Percentiles rank a stretch among this genome's conserved stretches.
phyloP scores from a whole-genome alignment of 352 stramenopile genomes.

The Phytophthora crassamura region DNA sequence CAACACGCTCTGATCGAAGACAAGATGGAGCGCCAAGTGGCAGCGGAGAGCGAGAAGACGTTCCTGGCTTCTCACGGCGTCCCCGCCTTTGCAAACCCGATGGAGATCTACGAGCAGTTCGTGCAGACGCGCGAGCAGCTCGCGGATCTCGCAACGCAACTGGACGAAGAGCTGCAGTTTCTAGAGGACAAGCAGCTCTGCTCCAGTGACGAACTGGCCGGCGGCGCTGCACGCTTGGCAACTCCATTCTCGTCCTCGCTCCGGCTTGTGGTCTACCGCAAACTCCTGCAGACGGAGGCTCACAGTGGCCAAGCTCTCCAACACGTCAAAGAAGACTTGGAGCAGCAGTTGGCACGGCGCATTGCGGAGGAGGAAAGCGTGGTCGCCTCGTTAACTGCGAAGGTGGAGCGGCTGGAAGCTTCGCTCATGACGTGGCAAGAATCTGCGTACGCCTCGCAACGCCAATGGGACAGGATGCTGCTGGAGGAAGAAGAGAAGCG shows the following conservation, averaged over 20 bases:
- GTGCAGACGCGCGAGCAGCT: slow-evolving; percentile 33
- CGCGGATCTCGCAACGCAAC: slow-evolving; percentile 8
- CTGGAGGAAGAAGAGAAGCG: slow-evolving; percentile 34
- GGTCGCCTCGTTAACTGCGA: slow-evolving; percentile 21
- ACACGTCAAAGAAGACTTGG: slow-evolving; percentile 23
- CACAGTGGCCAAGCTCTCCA: slow-evolving; percentile 15
- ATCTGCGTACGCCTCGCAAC: slow-evolving; percentile 22
- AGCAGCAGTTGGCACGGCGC: slow-evolving; percentile 25
- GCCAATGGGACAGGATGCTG: slow-evolving; percentile 31
- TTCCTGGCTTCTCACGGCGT: slow-evolving; percentile 41
- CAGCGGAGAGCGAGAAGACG: slow-evolving; percentile 37
- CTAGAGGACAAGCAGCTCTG: slow-evolving; percentile 33
- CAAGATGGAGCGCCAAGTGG: slow-evolving; percentile 60
- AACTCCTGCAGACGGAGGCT: slow-evolving; percentile 13
- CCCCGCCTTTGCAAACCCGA: slow-evolving; percentile 22
- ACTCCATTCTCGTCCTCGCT: slow-evolving; percentile 31
- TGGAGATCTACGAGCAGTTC: slow-evolving; percentile 33
- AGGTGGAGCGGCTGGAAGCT: slow-evolving; percentile 33
- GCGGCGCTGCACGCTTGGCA: slow-evolving; percentile 2
- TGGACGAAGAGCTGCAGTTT: slow-evolving; percentile 21
- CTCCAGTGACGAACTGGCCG: slow-evolving; percentile 14
- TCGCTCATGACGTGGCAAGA: slow-evolving; percentile 36
- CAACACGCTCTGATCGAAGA: slow-evolving; percentile 66
- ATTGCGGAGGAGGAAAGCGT: slow-evolving; percentile 1
- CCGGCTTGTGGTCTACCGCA: slow-evolving; percentile 26